Base-by-base conservation (phyloP, 345 rosid genomes). In the Laguncularia racemosa region DNA sequence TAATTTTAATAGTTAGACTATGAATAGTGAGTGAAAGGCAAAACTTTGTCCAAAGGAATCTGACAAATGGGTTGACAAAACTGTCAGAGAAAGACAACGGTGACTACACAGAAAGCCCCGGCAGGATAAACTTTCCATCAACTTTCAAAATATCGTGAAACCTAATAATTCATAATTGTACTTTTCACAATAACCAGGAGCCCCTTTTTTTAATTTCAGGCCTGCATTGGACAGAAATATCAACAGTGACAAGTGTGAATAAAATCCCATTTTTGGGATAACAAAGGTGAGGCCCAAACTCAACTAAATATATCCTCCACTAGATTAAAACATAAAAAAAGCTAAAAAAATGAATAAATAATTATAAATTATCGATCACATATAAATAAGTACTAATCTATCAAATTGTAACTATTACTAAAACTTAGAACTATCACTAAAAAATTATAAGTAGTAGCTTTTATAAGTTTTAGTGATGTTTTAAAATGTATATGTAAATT, bases 221-320 rank as follows among this genome's bases (percentile, higher is more conserved):
- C 52, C 15, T 46, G 46, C 17, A 19, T 13, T 48, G 52, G 16
- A n/a, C 16, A 19, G 15, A 14, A 12, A 16, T 14, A n/a, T 19
- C 40, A 56, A 64, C 50, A 51, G 16, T 16, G 56, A 64, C 55
- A 50, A 20, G 48, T 15, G 46, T 49, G 15, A 13, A 33, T 58
- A 50, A 20, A 16, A 19, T 43, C 20, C 63, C 13, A 9, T 52
- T 28, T 23, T 53, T 2, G 46, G 57, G 69, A 58, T 58, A 53
- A 58, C 63, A 46, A 58, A 65, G 69, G 53, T 15, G 63, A 52
- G 63, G 69, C 59, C 52, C 59, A 58, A 58, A 65, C 17, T 52
- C 13, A 53, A 16, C 21, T 59, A 43, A 51, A 20, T 16, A 44
- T 5, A 26, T 54, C 59, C 18, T 50, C 63, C 58, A 57, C 54